phyloP scores from a whole-genome alignment of 345 rosid genomes.

The Brassica napus region DNA sequence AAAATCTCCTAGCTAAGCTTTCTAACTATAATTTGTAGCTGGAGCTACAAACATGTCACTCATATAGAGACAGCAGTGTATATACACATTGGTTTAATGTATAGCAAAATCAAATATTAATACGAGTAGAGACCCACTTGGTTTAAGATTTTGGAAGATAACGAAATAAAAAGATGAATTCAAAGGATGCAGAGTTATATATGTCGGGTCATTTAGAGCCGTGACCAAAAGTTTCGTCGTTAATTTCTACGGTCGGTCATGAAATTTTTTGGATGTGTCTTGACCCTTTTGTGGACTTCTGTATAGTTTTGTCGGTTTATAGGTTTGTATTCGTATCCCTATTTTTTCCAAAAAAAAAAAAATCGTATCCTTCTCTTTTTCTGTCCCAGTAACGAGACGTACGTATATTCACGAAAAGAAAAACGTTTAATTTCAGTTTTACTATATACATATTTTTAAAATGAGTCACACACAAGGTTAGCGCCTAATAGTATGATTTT shows the following conservation, averaged over 20 bases:
- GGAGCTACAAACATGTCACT: constrained; percentile 39
- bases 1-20: neutral
- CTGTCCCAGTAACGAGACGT: neutral
- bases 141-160: constrained; percentile 25
- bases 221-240: constrained; percentile 37
- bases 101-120: constrained; percentile 13
- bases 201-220: constrained; percentile 47
- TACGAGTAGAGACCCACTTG: constrained; percentile 33
- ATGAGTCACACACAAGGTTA: constrained; percentile 2
- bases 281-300: constrained; percentile 25
- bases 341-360: neutral
- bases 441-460: neutral
- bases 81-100: neutral
- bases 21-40: constrained; percentile 13
- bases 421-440: neutral
- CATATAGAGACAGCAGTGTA: constrained; percentile 31
- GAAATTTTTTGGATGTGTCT: constrained; percentile 28
- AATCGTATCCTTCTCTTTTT: neutral
- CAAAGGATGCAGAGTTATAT: constrained; percentile 31
- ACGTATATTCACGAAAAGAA: constrained; percentile 1
- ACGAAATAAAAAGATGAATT: constrained; percentile 30
- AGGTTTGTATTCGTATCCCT: neutral
- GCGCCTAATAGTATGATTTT: neutral
- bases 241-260: constrained; percentile 30
- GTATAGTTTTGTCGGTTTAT: constrained; percentile 32